These are phyloP conservation scores for Ophiostoma novo-ulmi DNA, from an alignment of 2,329 filamentous ascomycete species.

Conservation along the genomic window DNA sequence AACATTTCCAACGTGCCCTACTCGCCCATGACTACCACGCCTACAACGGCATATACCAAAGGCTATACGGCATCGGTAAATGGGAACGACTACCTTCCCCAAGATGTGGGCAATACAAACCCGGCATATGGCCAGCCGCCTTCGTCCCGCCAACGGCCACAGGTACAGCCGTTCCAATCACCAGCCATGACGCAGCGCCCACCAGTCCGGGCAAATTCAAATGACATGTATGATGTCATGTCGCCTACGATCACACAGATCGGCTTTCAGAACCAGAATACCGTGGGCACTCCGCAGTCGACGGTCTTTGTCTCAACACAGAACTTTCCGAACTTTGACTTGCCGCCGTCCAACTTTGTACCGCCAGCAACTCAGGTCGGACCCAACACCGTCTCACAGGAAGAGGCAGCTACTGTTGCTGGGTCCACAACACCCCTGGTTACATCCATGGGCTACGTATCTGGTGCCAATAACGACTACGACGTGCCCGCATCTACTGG, in stretches of 20 bases:
- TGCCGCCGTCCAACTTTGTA: constrained; percentile 56
- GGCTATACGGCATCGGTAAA: constrained; percentile 32
- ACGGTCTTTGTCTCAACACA: constrained; percentile 54
- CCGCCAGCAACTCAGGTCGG: constrained; percentile 26
- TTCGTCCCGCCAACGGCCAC: background rate
- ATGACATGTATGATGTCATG: constrained; percentile 47
- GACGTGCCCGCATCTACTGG: constrained; percentile 43
- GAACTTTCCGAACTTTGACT: constrained; percentile 57
- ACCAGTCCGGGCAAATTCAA: constrained; percentile 39
- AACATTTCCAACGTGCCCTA: constrained; percentile 35
- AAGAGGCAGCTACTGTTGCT: background rate
- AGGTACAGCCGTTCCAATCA: constrained; percentile 29
- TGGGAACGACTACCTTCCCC: constrained; percentile 43
- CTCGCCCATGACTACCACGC: constrained; percentile 43
- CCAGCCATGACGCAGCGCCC: constrained; percentile 43
- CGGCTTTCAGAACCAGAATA: constrained; percentile 42
- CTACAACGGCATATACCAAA: constrained; percentile 38
- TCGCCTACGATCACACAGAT: constrained; percentile 49
- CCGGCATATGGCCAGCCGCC: constrained; percentile 30
- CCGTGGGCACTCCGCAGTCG: constrained; percentile 42
- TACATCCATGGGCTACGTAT: constrained; percentile 33
- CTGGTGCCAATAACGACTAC: constrained; percentile 42
- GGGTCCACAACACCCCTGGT: background rate
- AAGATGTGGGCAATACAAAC: constrained; percentile 34
- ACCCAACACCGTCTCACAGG: background rate